Base-by-base conservation (phyloP, 257 asterid species). In the Rauvolfia tetraphylla region DNA sequence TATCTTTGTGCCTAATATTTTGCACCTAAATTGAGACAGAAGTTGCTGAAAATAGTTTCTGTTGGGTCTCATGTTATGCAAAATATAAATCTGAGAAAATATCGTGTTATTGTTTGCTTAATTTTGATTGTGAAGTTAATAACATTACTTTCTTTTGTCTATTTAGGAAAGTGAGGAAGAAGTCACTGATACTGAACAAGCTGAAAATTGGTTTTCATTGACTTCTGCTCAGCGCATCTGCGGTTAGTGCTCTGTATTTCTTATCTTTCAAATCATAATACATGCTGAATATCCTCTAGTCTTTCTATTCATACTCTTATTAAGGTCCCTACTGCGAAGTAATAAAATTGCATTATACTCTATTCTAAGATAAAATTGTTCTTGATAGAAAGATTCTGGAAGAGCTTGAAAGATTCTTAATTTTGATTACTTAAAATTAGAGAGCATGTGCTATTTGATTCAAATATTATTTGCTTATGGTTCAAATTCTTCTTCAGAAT, bases 141-240 rank as follows among this genome's bases (percentile, higher is more conserved):
- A 8, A 25, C 20, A 48, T 61, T 75, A 61, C 56, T 38, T n/a
- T 79, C 51, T 79, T 84, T 79, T 46, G 61, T 76, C 77, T 81
- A 38, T 81, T 75, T 83, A 95, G 99, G 99, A 95, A 90, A 91
- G 92, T 65, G 98, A 93, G 85, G 99, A 95, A 87, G 99, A 95
- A 85, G 99, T 92, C 71, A 91, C 97, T 3, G 99, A 95, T 83
- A 89, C 97, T 70, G 99, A 95, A 84, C 99, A 93, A 84, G 98
- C 98, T 82, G 98, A 95, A 82, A 95, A 95, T 86, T 95, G 99
- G 99, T 95, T 95, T 78, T 95, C 98, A 22, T 78, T 91, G 85
- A 90, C 99, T 71, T 93, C 99, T 87, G 98, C 98, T 59, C 97
- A 93, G 78, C 94, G 99, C 84, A 90, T 95, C 75, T 95, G 99